These are phyloP conservation scores for Pittosporum tobira DNA, from an alignment of 129 eudicot species.

Conservation along the genomic window DNA sequence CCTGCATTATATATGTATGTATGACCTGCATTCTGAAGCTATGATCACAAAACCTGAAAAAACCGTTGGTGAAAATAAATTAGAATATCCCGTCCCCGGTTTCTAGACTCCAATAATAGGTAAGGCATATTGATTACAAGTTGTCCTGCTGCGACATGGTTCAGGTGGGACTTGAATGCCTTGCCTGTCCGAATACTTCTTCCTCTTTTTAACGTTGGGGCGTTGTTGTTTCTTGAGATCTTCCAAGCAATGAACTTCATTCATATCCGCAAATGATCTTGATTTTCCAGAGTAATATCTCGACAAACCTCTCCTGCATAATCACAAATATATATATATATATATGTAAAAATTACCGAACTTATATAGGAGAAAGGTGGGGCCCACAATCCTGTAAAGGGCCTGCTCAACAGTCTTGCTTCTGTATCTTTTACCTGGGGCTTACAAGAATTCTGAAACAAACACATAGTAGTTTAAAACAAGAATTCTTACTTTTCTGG, in stretches of 20 bases:
- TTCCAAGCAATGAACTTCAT: constrained; percentile 25
- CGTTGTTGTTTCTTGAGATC: constrained; percentile 31
- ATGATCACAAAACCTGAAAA: not conserved
- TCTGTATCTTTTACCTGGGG: no score
- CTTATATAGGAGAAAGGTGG: no score
- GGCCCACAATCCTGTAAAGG: no score
- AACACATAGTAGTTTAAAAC: no score
- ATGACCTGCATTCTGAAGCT: not conserved
- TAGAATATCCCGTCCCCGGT: not conserved
- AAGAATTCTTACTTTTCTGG: constrained; percentile 13
- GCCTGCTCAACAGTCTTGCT: no score
- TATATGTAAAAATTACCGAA: not conserved
- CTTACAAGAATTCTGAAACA: no score
- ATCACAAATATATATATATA: not conserved
- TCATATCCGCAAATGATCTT: constrained; percentile 16
- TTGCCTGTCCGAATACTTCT: constrained; percentile 5
- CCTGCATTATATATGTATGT: not conserved
- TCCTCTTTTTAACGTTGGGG: constrained; percentile 6
- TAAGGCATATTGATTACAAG: constrained; percentile 7
- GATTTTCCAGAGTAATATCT: constrained; percentile 24
- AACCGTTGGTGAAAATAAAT: not conserved
- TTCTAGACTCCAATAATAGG: constrained; percentile 16
- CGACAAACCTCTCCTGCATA: constrained; percentile 24
- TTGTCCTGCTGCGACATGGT: constrained; percentile 3
- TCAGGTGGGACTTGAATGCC: not conserved